Percentiles rank a stretch among this genome's conserved stretches.
Evolutionary conservation across 2,329 filamentous ascomycete genomes (phyloP).

Genomic region (Aspergillus aculeatus): DNA sequence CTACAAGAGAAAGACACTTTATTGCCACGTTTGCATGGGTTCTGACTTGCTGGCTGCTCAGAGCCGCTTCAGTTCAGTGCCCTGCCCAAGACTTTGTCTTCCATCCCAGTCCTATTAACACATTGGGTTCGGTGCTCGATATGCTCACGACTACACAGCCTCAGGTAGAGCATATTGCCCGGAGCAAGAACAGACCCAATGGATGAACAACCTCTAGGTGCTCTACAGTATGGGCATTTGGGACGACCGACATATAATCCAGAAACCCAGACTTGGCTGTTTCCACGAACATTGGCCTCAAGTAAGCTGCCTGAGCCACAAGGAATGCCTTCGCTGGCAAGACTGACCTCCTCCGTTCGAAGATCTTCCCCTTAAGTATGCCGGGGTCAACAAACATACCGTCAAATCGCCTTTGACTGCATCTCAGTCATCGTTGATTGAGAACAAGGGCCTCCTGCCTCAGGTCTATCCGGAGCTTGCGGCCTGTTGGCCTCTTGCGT

Average conservation of each 20-base stretch:
- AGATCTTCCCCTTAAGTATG: conserved; percentile 30
- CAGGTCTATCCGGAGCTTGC: conserved; percentile 37
- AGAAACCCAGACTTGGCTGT: conserved; percentile 51
- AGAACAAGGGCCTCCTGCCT: conserved; percentile 26
- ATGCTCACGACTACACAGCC: conserved; percentile 27
- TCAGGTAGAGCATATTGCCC: conserved; percentile 25
- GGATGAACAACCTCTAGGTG: conserved; percentile 52
- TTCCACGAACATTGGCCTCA: conserved; percentile 39
- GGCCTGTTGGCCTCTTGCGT: conserved; percentile 31
- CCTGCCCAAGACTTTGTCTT: not conserved
- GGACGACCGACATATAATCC: conserved; percentile 52
- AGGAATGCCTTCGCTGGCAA: not conserved
- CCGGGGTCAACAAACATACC: conserved; percentile 30
- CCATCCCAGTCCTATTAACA: conserved; percentile 1
- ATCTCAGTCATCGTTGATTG: conserved; percentile 16
- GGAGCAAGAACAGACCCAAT: conserved; percentile 50
- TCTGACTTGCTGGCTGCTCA: conserved; percentile 5
- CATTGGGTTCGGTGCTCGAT: conserved; percentile 20
- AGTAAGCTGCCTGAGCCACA: conserved; percentile 20
- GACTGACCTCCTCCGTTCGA: conserved; percentile 4
- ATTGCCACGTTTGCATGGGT: conserved; percentile 7
- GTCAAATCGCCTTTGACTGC: conserved; percentile 24
- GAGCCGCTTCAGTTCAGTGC: conserved; percentile 2
- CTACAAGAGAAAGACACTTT: conserved; percentile 2
- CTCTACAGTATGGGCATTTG: conserved; percentile 59